Evolutionary conservation across 179 eudicot genomes (phyloP).

Genomic region (Carnegiea gigantea): DNA sequence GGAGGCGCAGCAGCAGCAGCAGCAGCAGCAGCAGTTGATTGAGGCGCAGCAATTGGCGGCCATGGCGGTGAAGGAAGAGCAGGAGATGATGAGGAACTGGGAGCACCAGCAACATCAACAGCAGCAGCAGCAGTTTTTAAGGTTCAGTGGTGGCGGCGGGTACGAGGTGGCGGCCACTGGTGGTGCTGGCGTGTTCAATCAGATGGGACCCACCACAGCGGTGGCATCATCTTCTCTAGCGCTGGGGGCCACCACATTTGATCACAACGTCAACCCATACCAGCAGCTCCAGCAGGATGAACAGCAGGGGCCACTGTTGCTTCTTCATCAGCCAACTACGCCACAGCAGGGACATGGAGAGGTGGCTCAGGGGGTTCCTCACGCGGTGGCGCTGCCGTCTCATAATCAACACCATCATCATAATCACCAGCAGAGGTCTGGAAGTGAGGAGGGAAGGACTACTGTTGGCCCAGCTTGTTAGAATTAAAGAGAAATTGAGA

Average conservation of each 20-base stretch:
- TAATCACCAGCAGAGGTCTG: slow-evolving; percentile 35
- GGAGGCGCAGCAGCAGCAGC: slow-evolving; percentile 39
- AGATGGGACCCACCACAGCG: slow-evolving; percentile 20
- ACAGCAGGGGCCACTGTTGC: slow-evolving; percentile 41
- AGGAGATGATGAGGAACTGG: slow-evolving; percentile 57
- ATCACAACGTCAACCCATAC: slow-evolving; percentile 22
- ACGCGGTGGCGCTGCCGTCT: slow-evolving; percentile 12
- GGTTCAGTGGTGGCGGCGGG: slow-evolving; percentile 38
- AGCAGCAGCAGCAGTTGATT: slow-evolving; percentile 35
- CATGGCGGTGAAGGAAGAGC: slow-evolving; percentile 53
- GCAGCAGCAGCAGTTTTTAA: slow-evolving; percentile 42
- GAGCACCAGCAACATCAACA: slow-evolving; percentile 54
- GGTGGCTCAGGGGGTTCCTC: slow-evolving; percentile 19
- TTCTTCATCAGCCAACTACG: slow-evolving; percentile 40
- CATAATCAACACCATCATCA: slow-evolving; percentile 27
- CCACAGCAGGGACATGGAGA: slow-evolving; percentile 17
- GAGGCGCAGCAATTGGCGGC: slow-evolving; percentile 63
- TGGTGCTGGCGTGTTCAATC: slow-evolving; percentile 38
- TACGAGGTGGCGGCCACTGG: slow-evolving; percentile 31
- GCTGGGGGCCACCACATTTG: slow-evolving; percentile 43
- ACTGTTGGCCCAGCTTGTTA: slow-evolving; percentile 35
- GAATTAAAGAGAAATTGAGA: background rate
- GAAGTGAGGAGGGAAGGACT: slow-evolving; percentile 43
- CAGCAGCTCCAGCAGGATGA: slow-evolving; percentile 36
- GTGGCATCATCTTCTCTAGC: slow-evolving; percentile 48